These are phyloP conservation scores for Diaporthe destruens DNA, from an alignment of 2,329 filamentous ascomycete genomes.

Conservation along the genomic window DNA sequence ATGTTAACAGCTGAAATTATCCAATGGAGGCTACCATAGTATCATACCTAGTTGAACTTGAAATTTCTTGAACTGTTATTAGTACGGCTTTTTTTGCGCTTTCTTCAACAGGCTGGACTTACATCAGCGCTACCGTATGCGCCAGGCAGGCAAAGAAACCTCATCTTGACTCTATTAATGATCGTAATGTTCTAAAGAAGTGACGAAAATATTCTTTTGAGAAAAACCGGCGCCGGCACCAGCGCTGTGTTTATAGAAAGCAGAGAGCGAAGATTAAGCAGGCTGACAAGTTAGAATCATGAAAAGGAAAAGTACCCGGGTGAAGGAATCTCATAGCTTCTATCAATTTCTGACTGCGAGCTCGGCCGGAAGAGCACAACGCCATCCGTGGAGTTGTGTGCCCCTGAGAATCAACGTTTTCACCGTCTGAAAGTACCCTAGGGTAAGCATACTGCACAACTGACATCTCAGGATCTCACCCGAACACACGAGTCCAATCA, in stretches of 20 bases:
- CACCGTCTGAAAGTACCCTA: constrained; percentile 21
- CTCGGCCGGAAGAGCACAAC: not conserved
- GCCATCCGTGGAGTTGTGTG: not conserved
- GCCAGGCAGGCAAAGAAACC: constrained; percentile 68
- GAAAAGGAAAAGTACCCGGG: too few species aligned
- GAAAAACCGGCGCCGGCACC: not conserved
- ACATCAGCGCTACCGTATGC: constrained; percentile 69
- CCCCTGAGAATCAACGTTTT: not conserved
- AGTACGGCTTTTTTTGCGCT: constrained; percentile 39
- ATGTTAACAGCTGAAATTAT: not conserved
- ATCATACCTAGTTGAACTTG: constrained; percentile 43
- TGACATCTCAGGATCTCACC: constrained; percentile 22
- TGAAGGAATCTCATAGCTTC: not conserved
- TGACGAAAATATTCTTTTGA: not conserved
- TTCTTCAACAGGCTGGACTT: constrained; percentile 46
- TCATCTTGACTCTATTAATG: constrained; percentile 56
- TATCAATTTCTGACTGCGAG: not conserved
- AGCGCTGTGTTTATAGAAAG: not conserved
- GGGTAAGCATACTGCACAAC: constrained; percentile 18
- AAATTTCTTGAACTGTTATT: constrained; percentile 36
- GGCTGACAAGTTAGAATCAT: not conserved
- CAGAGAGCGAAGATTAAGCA: not conserved
- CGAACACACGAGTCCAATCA: constrained; percentile 17
- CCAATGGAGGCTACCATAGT: not conserved
- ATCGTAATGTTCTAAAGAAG: too few species aligned